Base-by-base conservation (phyloP, 768 basidiomycete genomes). In the Saitozyma podzolica region DNA sequence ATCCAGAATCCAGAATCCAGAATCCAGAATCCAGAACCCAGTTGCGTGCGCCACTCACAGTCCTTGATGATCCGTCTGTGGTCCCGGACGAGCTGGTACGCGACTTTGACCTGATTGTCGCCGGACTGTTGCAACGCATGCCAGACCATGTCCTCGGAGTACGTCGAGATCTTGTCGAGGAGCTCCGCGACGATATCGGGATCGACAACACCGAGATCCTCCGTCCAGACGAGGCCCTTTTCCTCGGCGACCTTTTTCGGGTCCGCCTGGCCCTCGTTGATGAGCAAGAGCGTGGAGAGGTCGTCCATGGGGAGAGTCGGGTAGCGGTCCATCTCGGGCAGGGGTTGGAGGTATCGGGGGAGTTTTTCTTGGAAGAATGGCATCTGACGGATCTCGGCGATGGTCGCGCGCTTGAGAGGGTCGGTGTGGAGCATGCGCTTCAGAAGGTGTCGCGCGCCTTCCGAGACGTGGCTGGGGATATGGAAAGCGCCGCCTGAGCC, bases 21-120 rank as follows among this genome's bases (percentile, higher is more conserved):
- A 29, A 29, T 29, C 29, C 5, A 29, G 29, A 47, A 47, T 13
- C n/a, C 2, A 47, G 45, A 3, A 47, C 45, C n/a, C 13, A 47
- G 45, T 6, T 47, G 45, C 45, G 45, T 47, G 51, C 61, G 54
- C 16, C 73, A 84, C 92, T 84, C 72, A 95, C 93, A 81, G 76
- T 92, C 91, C 78, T 89, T 86, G 7, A 92, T 87, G 57, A 89
- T 84, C 45, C 92, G 82, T 68, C 87, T 83, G 81, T 93, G 93
- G 74, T 99, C 95, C 60, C 92, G 83, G 50, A 96, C 83, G 5
- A 99, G 83, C 86, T 93, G 87, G 80, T 98, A 99, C 0, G 95
- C 93, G 8, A 99, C 93, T 80, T 96, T 94, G 76, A 98, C 89
- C 58, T 91, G 88, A 76, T 97, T 96, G 45, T 93, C 92, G 66